A percentile compares a stretch with the other conserved stretches of the same genome.
Conservation (phyloP, 1,284 basidiomycete genomes). For the Peniophora sp. region DNA sequence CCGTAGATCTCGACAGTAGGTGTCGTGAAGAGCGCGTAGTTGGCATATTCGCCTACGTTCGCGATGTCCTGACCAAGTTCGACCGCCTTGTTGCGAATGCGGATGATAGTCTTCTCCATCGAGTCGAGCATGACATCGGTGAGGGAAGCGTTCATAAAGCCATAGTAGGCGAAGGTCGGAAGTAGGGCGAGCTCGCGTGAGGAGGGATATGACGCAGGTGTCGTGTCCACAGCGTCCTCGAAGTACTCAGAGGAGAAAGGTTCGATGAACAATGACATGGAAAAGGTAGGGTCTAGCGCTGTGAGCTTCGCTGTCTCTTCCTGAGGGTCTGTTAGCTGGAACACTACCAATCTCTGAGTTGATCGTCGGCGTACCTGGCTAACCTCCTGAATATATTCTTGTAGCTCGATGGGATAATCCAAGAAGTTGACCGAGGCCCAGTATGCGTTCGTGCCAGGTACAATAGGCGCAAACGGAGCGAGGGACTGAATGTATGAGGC, state of each 20-base stretch:
- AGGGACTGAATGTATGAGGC: conserved; percentile 3
- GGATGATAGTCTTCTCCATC: conserved; percentile 27
- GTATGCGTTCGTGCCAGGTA: too few species aligned
- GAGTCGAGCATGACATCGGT: conserved; percentile 34
- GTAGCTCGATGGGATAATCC: background rate
- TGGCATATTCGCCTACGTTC: conserved; percentile 30
- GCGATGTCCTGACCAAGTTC: conserved; percentile 31
- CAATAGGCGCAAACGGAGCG: conserved; percentile 20
- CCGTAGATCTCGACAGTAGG: conserved; percentile 33
- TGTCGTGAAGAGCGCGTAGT: conserved; percentile 37
- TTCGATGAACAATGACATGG: conserved; percentile 45
- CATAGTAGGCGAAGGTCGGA: conserved; percentile 43
- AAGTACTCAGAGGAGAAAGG: conserved; percentile 43
- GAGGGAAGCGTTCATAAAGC: conserved; percentile 25
- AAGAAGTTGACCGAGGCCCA: conserved; percentile 12
- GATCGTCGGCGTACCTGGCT: conserved; percentile 35
- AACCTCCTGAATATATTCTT: conserved; percentile 3
- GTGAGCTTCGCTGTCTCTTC: conserved; percentile 18
- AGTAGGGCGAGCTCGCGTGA: conserved; percentile 27
- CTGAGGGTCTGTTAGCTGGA: conserved; percentile 30
- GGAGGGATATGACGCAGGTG: conserved; percentile 39
- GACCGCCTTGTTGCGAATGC: conserved; percentile 29
- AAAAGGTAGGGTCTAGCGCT: conserved; percentile 32
- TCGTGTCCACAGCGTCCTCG: conserved; percentile 22
- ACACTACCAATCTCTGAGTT: conserved; percentile 39